Percentiles rank a stretch among this genome's conserved stretches.
These are phyloP conservation scores for Lolium multiflorum DNA, from an alignment of 176 grass and related monocot genomes.

Conservation along the genomic window DNA sequence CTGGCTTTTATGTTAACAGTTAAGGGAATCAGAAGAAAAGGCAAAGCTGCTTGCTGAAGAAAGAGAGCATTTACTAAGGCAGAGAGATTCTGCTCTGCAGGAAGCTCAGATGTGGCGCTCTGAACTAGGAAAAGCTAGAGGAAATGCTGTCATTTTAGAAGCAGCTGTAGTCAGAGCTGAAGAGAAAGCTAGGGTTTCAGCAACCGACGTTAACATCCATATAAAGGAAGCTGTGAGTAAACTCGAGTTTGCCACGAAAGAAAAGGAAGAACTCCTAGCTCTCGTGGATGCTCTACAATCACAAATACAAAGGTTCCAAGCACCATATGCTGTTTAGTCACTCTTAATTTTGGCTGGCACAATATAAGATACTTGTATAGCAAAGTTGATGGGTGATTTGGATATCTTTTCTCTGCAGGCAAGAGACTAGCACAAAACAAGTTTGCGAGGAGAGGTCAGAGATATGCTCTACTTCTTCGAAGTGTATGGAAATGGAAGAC, in stretches of 20 bases:
- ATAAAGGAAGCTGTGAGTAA: conserved; percentile 68
- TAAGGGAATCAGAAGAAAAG: conserved; percentile 78
- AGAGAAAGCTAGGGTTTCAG: conserved; percentile 85
- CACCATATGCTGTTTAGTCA: conserved; percentile 34
- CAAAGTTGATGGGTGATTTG: conserved; percentile 6
- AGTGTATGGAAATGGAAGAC: conserved; percentile 63
- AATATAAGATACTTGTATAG: conserved; percentile 11
- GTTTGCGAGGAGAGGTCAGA: conserved; percentile 78
- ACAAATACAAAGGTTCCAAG: conserved; percentile 67
- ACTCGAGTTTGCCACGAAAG: conserved; percentile 61
- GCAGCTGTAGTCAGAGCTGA: conserved; percentile 89
- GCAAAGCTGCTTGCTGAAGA: conserved; percentile 64
- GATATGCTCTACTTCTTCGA: conserved; percentile 62
- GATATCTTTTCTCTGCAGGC: conserved; percentile 57
- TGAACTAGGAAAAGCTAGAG: conserved; percentile 96
- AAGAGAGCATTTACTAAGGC: conserved; percentile 70
- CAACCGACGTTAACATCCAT: conserved; percentile 53
- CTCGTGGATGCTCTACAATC: conserved; percentile 65
- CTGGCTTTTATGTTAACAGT: conserved; percentile 52
- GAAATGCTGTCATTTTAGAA: conserved; percentile 90
- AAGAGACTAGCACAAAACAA: conserved; percentile 80
- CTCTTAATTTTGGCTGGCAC: neutral
- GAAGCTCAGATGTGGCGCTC: conserved; percentile 86
- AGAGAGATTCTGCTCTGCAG: conserved; percentile 88
- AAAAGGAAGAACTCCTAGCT: conserved; percentile 80